A percentile compares a stretch with the other conserved stretches of the same genome.
Evolutionary conservation across 495 filamentous ascomycete species (phyloP).

Genomic region (Hyaloscypha finlandica): DNA sequence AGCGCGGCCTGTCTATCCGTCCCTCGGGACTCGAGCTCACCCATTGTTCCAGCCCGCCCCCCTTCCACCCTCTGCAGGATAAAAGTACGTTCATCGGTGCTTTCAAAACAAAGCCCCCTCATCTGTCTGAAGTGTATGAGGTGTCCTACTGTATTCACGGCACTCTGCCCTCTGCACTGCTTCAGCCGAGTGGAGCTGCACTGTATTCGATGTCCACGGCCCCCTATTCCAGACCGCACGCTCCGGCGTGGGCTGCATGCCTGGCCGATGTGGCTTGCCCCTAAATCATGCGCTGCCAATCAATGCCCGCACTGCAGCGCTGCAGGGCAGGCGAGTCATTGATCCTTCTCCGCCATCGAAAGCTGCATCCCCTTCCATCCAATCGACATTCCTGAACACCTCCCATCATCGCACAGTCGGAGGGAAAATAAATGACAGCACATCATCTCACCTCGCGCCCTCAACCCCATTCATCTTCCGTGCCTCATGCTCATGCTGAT

Average conservation of each 20-base stretch:
- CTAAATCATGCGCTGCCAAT: slow-evolving; percentile 19
- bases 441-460: not conserved
- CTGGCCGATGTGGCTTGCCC: not conserved
- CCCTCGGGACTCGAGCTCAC: not conserved
- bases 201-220: not conserved
- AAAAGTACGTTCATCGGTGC: not conserved
- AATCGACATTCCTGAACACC: not conserved
- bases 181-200: not conserved
- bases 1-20: not conserved
- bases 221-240: not conserved
- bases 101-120: not conserved
- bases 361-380: not conserved
- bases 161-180: not conserved
- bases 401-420: not conserved
- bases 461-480: not conserved
- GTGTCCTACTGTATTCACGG: not conserved
- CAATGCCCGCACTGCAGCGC: not conserved
- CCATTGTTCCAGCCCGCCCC: not conserved
- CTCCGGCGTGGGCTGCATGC: not conserved
- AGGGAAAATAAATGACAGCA: not conserved
- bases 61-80: not conserved
- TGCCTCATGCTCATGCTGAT: not conserved
- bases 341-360: not conserved
- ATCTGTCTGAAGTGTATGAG: not conserved
- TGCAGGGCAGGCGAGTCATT: slow-evolving; percentile 7